Percentiles rank a stretch among this genome's conserved stretches.
Conservation (phyloP, 75 land plant genomes). For the Isoetes taiwanensis region DNA sequence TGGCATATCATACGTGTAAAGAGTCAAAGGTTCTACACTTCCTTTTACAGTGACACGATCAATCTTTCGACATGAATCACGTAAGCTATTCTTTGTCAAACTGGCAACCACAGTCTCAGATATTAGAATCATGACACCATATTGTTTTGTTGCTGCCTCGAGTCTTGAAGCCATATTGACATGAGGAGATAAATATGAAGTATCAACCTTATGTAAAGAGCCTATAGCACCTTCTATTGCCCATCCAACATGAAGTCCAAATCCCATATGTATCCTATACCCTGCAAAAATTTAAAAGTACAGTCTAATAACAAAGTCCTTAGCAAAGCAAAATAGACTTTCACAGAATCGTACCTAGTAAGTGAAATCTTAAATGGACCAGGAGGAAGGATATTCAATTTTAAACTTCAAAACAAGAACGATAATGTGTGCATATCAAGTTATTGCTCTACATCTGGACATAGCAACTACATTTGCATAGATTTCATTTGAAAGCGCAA, state of each 20-base stretch:
- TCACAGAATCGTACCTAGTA: no score
- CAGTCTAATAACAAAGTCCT: neutral
- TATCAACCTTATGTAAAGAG: slow-evolving; percentile 34
- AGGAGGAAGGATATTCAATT: neutral
- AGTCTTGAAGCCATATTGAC: slow-evolving; percentile 34
- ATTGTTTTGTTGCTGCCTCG: slow-evolving; percentile 36
- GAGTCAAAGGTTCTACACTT: slow-evolving; percentile 25
- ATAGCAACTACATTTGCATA: no score
- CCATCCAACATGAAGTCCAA: slow-evolving; percentile 38
- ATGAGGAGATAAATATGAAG: slow-evolving; percentile 35
- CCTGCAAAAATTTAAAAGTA: slow-evolving; percentile 6
- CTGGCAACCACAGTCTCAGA: slow-evolving; percentile 31
- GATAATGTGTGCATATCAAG: no score
- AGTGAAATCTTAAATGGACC: no score
- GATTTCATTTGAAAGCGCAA: no score
- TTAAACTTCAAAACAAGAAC: neutral
- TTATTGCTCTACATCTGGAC: no score
- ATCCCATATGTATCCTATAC: slow-evolving; percentile 29
- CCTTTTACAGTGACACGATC: slow-evolving; percentile 36
- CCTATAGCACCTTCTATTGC: slow-evolving; percentile 41
- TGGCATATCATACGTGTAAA: slow-evolving; percentile 33
- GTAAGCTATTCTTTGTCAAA: slow-evolving; percentile 27
- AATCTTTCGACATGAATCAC: slow-evolving; percentile 25
- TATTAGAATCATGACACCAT: slow-evolving; percentile 28
- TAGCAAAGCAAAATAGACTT: no score